phyloP scores from a whole-genome alignment of 2,329 filamentous ascomycete species.

The Hymenoscyphus occultus region DNA sequence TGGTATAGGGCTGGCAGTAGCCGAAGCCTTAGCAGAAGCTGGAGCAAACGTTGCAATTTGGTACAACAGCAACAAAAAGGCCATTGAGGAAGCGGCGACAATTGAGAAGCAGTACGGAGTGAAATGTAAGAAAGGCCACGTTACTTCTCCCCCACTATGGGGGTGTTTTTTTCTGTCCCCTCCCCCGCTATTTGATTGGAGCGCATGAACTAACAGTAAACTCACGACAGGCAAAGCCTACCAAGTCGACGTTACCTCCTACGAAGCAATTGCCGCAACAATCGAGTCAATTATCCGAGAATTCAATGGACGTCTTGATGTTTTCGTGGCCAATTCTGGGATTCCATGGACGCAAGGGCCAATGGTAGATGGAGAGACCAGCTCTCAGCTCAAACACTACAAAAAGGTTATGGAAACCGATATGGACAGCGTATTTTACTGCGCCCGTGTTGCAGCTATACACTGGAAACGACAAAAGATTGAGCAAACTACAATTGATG shows the following conservation, averaged over 20 bases:
- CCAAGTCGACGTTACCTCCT: slow-evolving; percentile 57
- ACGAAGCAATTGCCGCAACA: slow-evolving; percentile 39
- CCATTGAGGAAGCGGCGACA: slow-evolving; percentile 57
- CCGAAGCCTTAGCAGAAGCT: slow-evolving; percentile 43
- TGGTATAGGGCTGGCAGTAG: slow-evolving; percentile 47
- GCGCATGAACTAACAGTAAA: slow-evolving; percentile 10
- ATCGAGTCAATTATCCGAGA: slow-evolving; percentile 54
- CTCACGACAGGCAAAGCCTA: slow-evolving; percentile 52
- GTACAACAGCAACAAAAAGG: slow-evolving; percentile 64
- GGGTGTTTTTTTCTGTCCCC: not conserved
- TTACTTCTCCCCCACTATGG: not conserved
- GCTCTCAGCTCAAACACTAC: slow-evolving; percentile 52
- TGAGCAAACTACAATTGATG: slow-evolving; percentile 61
- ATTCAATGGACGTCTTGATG: slow-evolving; percentile 71
- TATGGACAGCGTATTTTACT: slow-evolving; percentile 76
- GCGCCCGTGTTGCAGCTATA: slow-evolving; percentile 64
- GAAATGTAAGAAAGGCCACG: slow-evolving; percentile 50
- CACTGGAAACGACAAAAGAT: slow-evolving; percentile 70
- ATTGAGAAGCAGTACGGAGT: slow-evolving; percentile 66
- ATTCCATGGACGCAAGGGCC: slow-evolving; percentile 69
- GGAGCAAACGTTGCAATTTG: slow-evolving; percentile 49
- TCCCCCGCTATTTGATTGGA: slow-evolving; percentile 8
- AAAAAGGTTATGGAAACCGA: slow-evolving; percentile 67
- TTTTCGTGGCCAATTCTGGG: slow-evolving; percentile 78
- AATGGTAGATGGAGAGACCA: slow-evolving; percentile 58